Evolutionary conservation across 345 rosid genomes (phyloP), one percentile per base, ranked within the genome.

Genomic region (Populus alba): DNA sequence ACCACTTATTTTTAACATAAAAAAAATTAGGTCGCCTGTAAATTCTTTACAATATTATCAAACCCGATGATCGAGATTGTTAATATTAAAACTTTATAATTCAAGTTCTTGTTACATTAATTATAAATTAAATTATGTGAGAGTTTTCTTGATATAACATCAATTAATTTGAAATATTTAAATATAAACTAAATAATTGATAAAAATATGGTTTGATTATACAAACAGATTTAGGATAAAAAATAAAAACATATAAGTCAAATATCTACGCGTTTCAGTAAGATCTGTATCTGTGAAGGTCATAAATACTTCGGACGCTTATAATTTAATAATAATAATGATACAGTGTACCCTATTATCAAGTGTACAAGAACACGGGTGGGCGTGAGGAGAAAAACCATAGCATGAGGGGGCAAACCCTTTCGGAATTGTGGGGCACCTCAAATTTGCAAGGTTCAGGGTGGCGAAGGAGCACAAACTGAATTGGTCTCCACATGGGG

Each of bases 401-500:
- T 69, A 4, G 1, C 4, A 41, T 2, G 17, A 69, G 55, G 22
- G 81, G 23, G 67, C 41, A n/a, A 62, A 55, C 16, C 67, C 33
- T 49, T 38, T 62, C 29, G 20, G 65, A 11, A 22, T 6, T 7
- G 71, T 70, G 71, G 38, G 65, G 55, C 49, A 65, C 71, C 63
- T 16, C 38, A 0, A 15, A 39, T 41, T 51, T 49, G 63, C 22
- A 31, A 67, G 33, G 47, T 39, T 71, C 12, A 61, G 75, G 84
- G 74, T 82, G 70, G 78, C 71, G 29, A 80, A 70, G 84, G 74
- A 77, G 69, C 87, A 83, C 16, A 31, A 68, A 69, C 80, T 70
- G 79, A 65, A 79, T 71, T 85, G 89, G 89, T 81, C 85, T 85
- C 89, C 86, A 79, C 86, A 66, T 79, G 86, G 86, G 83, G 81